These are phyloP conservation scores for Hibiscus mutabilis DNA, from an alignment of 345 rosid genomes.

Conservation along the genomic window DNA sequence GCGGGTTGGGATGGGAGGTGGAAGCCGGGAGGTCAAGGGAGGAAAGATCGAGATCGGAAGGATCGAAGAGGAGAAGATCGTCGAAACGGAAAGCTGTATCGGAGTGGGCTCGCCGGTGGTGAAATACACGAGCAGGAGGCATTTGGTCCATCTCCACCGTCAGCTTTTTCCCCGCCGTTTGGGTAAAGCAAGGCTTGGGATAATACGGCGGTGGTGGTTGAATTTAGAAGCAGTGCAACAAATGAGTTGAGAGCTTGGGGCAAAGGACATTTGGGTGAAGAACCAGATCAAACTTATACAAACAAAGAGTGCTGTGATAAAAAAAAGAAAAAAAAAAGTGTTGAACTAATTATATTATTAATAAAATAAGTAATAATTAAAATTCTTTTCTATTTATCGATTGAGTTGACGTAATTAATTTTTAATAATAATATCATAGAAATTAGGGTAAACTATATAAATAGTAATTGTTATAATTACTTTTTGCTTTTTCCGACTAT, in stretches of 20 bases:
- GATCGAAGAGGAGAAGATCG: constrained; percentile 78
- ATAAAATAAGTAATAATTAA: background rate
- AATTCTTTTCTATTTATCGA: background rate
- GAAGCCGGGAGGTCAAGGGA: constrained; percentile 39
- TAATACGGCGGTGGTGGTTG: background rate
- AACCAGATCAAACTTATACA: background rate
- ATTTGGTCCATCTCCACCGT: constrained; percentile 39
- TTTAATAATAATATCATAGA: background rate
- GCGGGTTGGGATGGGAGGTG: constrained; percentile 7
- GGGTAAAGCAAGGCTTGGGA: background rate
- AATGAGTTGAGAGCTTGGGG: background rate
- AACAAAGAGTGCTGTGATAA: too few species aligned
- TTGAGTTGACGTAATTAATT: background rate
- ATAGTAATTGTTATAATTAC: too few species aligned
- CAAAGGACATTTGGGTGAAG: background rate
- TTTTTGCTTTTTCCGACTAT: too few species aligned
- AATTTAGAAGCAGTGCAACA: background rate
- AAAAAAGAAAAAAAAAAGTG: background rate
- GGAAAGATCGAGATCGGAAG: constrained; percentile 77
- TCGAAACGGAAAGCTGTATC: constrained; percentile 85
- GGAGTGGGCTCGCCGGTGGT: constrained; percentile 91
- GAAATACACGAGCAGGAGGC: constrained; percentile 27
- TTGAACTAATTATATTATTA: background rate
- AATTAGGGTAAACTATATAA: too few species aligned
- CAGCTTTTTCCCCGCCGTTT: constrained; percentile 7